Percentiles rank a stretch among this genome's conserved stretches.
Evolutionary conservation across 2,329 filamentous ascomycete genomes (phyloP).

Genomic region (Pseudocercospora eumusae): DNA sequence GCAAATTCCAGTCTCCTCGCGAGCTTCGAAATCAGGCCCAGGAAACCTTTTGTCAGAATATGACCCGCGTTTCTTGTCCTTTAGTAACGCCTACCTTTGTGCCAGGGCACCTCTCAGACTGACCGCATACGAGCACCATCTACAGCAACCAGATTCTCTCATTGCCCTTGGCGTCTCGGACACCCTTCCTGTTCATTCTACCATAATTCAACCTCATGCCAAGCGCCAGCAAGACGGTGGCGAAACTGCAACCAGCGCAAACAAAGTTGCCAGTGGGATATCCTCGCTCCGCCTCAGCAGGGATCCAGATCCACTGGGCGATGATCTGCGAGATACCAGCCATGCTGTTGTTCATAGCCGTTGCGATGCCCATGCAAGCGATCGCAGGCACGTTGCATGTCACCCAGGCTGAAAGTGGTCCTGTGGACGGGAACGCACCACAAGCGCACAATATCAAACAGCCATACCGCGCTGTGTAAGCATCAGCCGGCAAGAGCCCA

Average conservation of each 20-base stretch:
- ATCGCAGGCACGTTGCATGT: slow-evolving; percentile 45
- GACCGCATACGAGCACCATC: not conserved
- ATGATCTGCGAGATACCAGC: slow-evolving; percentile 45
- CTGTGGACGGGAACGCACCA: slow-evolving; percentile 43
- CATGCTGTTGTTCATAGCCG: slow-evolving; percentile 44
- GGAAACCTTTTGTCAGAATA: too few species aligned
- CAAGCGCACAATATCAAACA: slow-evolving; percentile 43
- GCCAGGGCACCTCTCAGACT: not conserved
- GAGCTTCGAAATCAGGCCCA: too few species aligned
- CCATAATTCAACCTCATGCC: slow-evolving; percentile 36
- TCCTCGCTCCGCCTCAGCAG: slow-evolving; percentile 34
- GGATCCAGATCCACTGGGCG: slow-evolving; percentile 46
- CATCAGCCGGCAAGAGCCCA: slow-evolving; percentile 31
- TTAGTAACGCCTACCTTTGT: not conserved
- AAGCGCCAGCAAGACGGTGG: slow-evolving; percentile 33
- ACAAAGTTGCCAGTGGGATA: slow-evolving; percentile 47
- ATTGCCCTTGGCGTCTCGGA: slow-evolving; percentile 30
- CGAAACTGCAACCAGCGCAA: slow-evolving; percentile 45
- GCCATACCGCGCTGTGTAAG: slow-evolving; percentile 39
- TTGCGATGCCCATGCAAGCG: slow-evolving; percentile 43
- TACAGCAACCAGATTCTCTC: slow-evolving; percentile 32
- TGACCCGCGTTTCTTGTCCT: not conserved
- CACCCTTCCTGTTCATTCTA: slow-evolving; percentile 32
- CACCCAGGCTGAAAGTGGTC: slow-evolving; percentile 44
- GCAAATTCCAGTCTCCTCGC: too few species aligned